A percentile compares a stretch with the other conserved stretches of the same genome.
Evolutionary conservation across 148 eudicot genomes (phyloP).

Genomic region (Rhododendron henanense): DNA sequence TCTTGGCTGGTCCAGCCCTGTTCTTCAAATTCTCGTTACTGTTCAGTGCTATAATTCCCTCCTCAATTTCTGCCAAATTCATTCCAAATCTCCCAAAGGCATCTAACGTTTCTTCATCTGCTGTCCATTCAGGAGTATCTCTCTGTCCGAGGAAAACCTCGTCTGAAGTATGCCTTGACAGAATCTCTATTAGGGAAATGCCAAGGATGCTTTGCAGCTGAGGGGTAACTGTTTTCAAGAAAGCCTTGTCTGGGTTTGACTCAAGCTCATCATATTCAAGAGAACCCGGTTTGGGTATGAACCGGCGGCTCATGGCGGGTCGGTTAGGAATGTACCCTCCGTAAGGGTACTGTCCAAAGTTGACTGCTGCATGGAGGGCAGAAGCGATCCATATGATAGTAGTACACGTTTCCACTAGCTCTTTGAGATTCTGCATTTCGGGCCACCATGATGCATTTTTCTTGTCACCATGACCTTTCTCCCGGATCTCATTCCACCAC

Average conservation of each 20-base stretch:
- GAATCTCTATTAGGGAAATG: conserved; percentile 60
- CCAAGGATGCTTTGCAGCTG: conserved; percentile 63
- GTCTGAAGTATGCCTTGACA: conserved; percentile 77
- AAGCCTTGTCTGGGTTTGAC: conserved; percentile 48
- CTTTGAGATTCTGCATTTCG: conserved; percentile 47
- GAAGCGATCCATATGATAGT: conserved; percentile 85
- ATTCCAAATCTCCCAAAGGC: conserved; percentile 62
- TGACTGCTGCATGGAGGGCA: conserved; percentile 83
- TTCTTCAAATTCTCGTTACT: conserved; percentile 44
- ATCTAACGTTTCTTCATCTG: conserved; percentile 40
- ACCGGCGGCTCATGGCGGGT: conserved; percentile 66
- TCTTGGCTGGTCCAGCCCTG: conserved; percentile 64
- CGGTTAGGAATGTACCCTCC: conserved; percentile 77
- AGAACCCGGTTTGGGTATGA: conserved; percentile 60
- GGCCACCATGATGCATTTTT: conserved; percentile 87
- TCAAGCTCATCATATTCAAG: conserved; percentile 62
- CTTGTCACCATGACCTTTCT: conserved; percentile 74
- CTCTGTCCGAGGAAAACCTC: conserved; percentile 82
- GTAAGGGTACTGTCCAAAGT: conserved; percentile 82
- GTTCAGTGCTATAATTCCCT: conserved; percentile 50
- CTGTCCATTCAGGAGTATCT: conserved; percentile 63
- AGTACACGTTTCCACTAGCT: conserved; percentile 48
- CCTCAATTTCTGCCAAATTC: conserved; percentile 50
- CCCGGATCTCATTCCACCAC: conserved; percentile 77
- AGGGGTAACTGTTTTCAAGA: conserved; percentile 61